phyloP scores from a whole-genome alignment of 2,329 filamentous ascomycete genomes.

The Botrytis elliptica region DNA sequence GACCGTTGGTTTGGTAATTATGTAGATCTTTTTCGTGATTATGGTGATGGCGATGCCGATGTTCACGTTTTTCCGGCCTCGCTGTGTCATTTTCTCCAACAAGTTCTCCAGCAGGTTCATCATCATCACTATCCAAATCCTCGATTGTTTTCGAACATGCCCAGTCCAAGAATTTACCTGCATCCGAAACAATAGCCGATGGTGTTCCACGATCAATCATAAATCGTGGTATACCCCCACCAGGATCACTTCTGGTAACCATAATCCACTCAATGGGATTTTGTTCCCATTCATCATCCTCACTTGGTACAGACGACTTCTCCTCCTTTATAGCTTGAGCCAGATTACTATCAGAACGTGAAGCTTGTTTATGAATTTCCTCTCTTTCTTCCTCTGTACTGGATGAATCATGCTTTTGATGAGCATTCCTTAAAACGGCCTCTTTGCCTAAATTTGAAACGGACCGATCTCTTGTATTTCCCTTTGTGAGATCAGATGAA shows the following conservation, averaged over 20 bases:
- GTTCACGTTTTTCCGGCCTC: slow-evolving; percentile 28
- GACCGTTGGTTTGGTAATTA: slow-evolving; percentile 37
- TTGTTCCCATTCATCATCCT: slow-evolving; percentile 49
- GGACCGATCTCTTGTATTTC: slow-evolving; percentile 37
- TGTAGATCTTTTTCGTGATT: slow-evolving; percentile 37
- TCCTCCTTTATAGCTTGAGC: slow-evolving; percentile 39
- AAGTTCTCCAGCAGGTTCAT: slow-evolving; percentile 24
- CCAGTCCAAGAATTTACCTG: slow-evolving; percentile 69
- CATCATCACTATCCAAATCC: slow-evolving; percentile 34
- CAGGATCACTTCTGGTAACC: slow-evolving; percentile 71
- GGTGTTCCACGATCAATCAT: slow-evolving; percentile 71
- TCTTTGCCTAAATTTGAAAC: slow-evolving; percentile 42
- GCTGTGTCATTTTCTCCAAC: slow-evolving; percentile 26
- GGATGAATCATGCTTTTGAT: slow-evolving; percentile 28
- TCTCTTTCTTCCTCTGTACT: slow-evolving; percentile 21
- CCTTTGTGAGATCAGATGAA: slow-evolving; percentile 45
- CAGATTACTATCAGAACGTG: slow-evolving; percentile 27
- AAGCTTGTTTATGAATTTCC: slow-evolving; percentile 20
- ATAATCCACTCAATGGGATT: slow-evolving; percentile 75
- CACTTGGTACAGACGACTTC: slow-evolving; percentile 36
- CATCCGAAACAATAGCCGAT: slow-evolving; percentile 61
- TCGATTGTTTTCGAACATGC: slow-evolving; percentile 48
- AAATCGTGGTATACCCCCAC: slow-evolving; percentile 68
- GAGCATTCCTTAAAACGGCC: slow-evolving; percentile 46
- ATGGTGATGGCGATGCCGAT: slow-evolving; percentile 26